Base-by-base conservation (phyloP, 208 protist genomes). In the Leptomonas pyrrhocoris region DNA sequence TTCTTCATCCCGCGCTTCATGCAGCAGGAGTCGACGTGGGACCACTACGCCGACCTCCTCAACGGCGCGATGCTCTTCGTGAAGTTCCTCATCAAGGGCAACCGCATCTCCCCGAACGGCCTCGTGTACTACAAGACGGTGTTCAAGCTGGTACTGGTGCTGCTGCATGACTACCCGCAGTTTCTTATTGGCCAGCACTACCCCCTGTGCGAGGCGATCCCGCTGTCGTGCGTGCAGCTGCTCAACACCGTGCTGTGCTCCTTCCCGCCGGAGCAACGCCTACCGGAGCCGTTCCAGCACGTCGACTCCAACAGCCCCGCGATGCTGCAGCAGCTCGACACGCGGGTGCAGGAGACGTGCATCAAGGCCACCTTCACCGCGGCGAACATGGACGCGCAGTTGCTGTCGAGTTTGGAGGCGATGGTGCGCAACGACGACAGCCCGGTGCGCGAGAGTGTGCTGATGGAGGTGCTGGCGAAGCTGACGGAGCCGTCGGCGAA, bases 81-180 rank as follows among this genome's bases (percentile, higher is more conserved):
- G 61, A 84, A 92, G 68, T 82, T 84, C 58, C 76, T 92, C 57
- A 89, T 84, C 23, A 80, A 80, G 53, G 72, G 81, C 53, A 80
- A 77, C 53, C 64, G 68, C 64, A 86, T 96, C 60, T 83, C 88
- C 9, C 73, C 81, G 38, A 93, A 84, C 60, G 83, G 87, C 42
- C 65, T 92, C 15, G 83, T 97, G 19, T 96, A 96, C 68, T 95
- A 93, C 86, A 96, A 96, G 81, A 73, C 86, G 12, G 80, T 96
- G 72, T 87, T 98, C 60, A 95, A 96, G 77, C 81, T 99, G 21
- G 83, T 99, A 43, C 77, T 99, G 31, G 92, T 99, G 3, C 77
- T 99, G 2, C 87, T 99, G 7, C 99, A 99, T 78, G 99, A 99
- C 86, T 99, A 99, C 85, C 98, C 98, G 51, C 95, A 98, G 76